Conservation (phyloP, 108 stramenopile species). For the Mediolabrus comicus region DNA sequence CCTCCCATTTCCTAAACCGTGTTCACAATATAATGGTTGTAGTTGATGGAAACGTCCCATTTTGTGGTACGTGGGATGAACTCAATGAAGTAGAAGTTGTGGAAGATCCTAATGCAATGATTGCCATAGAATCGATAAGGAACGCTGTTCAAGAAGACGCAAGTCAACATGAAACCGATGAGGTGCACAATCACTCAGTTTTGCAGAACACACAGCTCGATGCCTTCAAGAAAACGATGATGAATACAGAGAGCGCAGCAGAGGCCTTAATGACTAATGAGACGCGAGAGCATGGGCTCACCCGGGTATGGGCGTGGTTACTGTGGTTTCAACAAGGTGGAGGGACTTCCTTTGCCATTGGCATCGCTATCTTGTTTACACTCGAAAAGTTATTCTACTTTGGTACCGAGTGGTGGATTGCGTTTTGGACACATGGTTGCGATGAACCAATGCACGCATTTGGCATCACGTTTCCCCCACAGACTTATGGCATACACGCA, state of each 20-base stretch:
- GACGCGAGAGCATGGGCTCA: constrained; percentile 74
- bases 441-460: constrained; percentile 44
- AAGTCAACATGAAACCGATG: not conserved
- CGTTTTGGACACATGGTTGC: constrained; percentile 70
- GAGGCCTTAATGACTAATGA: constrained; percentile 70
- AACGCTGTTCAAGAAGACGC: constrained; percentile 71
- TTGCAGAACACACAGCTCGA: constrained; percentile 8
- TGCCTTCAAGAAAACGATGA: constrained; percentile 13
- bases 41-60: constrained; percentile 63
- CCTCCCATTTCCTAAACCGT: constrained; percentile 74
- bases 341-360: constrained; percentile 53
- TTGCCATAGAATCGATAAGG: constrained; percentile 71
- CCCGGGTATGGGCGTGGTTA: constrained; percentile 65
- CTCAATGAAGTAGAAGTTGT: constrained; percentile 44
- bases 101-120: constrained; percentile 46
- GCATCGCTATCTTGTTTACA: constrained; percentile 49
- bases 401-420: constrained; percentile 83
- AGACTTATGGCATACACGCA: constrained; percentile 62
- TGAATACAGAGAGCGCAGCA: constrained; percentile 9
- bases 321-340: constrained; percentile 85
- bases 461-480: constrained; percentile 59
- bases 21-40: constrained; percentile 77
- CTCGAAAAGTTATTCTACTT: constrained; percentile 81
- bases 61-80: constrained; percentile 75
- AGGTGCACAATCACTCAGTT: constrained; percentile 2